Base-by-base conservation (phyloP, 331 rosid genomes). In the Stylosanthes scabra region DNA sequence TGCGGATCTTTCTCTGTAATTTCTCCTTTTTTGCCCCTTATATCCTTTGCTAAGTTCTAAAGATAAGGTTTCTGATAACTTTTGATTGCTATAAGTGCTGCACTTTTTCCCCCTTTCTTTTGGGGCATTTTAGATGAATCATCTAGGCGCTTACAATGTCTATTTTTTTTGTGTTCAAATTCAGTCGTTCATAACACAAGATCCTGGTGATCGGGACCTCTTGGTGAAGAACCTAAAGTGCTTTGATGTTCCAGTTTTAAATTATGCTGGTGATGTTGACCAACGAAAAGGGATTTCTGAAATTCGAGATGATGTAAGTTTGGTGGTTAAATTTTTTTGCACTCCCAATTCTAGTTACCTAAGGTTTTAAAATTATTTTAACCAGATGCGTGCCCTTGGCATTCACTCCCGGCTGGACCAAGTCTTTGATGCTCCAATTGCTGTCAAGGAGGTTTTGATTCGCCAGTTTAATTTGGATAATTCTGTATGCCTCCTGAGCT, bases 181-280 rank as follows among this genome's bases (percentile, higher is more conserved):
- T 73, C 89, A 94, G 99, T 86, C 99, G 76, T 91, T 91, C 87
- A 88, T 94, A 50, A 86, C 99, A 61, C 99, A 89, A 85, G 90
- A 94, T 88, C 65, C 96, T 76, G 50, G 71, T 57, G 99, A 94
- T 78, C 89, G 97, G 68, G 99, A 94, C 72, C 78, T 66, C 68
- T 78, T 94, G 85, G 97, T 84, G 51, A 89, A 81, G 78, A 72
- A 82, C 67, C 78, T 94, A n/a, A 81, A 42, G 68, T 40, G 59
- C 50, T 91, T 85, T 64, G 97, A 87, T 14, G 89, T 88, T 75
- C 89, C 97, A 2, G 77, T 91, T 51, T 74, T 94, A 75, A 94
- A 94, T 79, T 91, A 83, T 71, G 85, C 83, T 69, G 93, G 91
- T 11, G 45, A 28, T 74, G 84, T 44, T 77, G 20, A 71, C 63